Percentiles rank a stretch among this genome's conserved stretches.
Evolutionary conservation across 345 rosid species (phyloP).

Genomic region (Garcia nutans): DNA sequence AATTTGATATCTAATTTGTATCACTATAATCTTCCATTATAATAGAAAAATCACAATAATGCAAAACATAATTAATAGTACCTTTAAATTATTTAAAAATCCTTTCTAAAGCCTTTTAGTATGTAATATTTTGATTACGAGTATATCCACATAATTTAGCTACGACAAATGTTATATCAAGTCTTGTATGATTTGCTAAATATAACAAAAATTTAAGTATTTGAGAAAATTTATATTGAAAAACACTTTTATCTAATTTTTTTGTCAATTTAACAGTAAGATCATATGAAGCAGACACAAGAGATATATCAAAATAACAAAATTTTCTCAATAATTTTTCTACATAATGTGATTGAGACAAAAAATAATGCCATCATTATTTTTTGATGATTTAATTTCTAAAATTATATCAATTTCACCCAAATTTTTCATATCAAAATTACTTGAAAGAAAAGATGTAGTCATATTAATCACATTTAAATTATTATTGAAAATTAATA

Average conservation of each 20-base stretch:
- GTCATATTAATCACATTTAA: too few species aligned
- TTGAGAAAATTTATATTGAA: background rate
- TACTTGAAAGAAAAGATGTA: too few species aligned
- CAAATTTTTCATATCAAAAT: too few species aligned
- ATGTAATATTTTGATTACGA: too few species aligned
- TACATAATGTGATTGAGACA: background rate
- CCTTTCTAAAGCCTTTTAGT: too few species aligned
- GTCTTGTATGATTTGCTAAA: background rate
- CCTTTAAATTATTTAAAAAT: too few species aligned
- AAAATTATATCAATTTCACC: too few species aligned
- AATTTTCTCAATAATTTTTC: background rate
- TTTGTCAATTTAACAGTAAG: background rate
- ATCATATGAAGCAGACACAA: background rate
- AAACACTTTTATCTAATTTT: background rate
- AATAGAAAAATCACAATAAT: too few species aligned
- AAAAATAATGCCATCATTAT: background rate
- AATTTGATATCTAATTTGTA: conserved; percentile 3
- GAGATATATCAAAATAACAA: background rate
- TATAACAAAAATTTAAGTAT: background rate
- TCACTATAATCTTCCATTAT: conserved; percentile 1
- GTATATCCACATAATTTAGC: too few species aligned
- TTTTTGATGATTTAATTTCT: too few species aligned
- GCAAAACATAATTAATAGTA: too few species aligned
- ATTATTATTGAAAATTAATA: too few species aligned
- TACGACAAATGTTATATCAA: background rate